Base-by-base conservation (phyloP, 2,329 filamentous ascomycete genomes). In the Gyromitra esculenta region DNA sequence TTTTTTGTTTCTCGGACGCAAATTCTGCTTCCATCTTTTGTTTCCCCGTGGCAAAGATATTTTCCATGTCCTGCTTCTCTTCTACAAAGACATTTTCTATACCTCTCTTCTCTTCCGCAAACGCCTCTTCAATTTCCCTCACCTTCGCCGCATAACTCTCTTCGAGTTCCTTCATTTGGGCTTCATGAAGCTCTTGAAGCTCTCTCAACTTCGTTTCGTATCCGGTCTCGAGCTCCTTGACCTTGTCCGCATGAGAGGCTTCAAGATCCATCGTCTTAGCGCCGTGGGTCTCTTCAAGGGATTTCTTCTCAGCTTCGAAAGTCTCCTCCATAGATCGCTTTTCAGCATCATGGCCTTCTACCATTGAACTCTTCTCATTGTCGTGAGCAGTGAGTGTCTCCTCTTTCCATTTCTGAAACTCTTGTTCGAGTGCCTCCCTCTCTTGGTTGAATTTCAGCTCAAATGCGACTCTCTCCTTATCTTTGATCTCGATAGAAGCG, bases 401-500 rank as follows among this genome's bases (percentile, higher is more conserved):
- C 65, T 82, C 81, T 57, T 87, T 85, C 66, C 83, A 82, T 37
- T 83, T 80, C 52, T 85, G 83, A 80, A 87, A 85, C 67, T 84
- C 82, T 54, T 83, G 81, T 75, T 85, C 86, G 65, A 83, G 83
- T 65, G 84, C 85, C 18, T 79, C 76, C 41, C 69, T 41, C 60
- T 78, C 77, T 15, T 66, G 60, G 15, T 75, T 73, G 18, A 79
- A 56, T 52, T 73, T 74, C 41, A 65, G 18, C 71, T 79, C 78
- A 31, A 77, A 75, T 15, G 50, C 52, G 13, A 56, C 37, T 48
- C 77, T 77, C 76, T 88, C 86, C 69, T 85, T 86, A 59, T 86
- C 83, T 81, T 87, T 87, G 78, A 87, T 86, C 79, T 88, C 86
- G 43, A 87, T 82, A 62, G 84, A 85, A 13, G 83, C 86, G 68